Base-by-base conservation (phyloP, 164 flowering plant species). In the Magnolia sinica region DNA sequence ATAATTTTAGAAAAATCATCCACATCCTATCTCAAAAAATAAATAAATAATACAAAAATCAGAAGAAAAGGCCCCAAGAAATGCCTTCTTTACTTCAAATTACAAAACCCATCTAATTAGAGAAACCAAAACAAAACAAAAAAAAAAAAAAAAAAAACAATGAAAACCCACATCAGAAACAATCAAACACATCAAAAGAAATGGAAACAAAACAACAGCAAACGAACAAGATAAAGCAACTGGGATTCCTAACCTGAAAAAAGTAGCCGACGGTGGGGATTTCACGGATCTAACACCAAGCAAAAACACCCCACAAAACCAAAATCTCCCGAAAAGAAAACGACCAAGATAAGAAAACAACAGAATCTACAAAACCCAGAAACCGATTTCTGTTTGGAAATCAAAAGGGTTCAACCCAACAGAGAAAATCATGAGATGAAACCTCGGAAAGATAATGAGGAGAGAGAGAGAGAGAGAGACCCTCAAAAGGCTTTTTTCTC, bases 241-340 rank as follows among this genome's bases (percentile, higher is more conserved):
- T 65, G 52, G 65, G 68, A 69, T 58, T 59, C 27, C 75, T 22
- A 50, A 78, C 76, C 76, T 45, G 24, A 63, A 50, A 52, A 37
- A 67, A 68, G 45, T 19, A 64, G 67, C 50, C 63, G 24, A 68
- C 27, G 68, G 50, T 27, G 24, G 50, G 63, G 29, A 61, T 50
- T 63, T 49, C 45, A 8, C 58, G 69, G 74, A 73, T 73, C 82
- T 69, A 70, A 20, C 71, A 63, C 77, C 71, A 68, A 37, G 10
- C 71, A 50, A 70, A n/a, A 68, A 29, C 37, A 11, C 19, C 71
- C 49, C 51, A 64, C 65, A 52, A 55, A 11, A 23, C 63, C 29
- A 55, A 50, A 74, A 78, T 69, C 64, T 64, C 69, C 50, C 77
- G 19, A 76, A 68, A 76, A 76, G 9, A 75, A 22, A 67, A 9